These are phyloP conservation scores for Micractinium conductrix DNA, from an alignment of 139 green algal species.

Conservation along the genomic window DNA sequence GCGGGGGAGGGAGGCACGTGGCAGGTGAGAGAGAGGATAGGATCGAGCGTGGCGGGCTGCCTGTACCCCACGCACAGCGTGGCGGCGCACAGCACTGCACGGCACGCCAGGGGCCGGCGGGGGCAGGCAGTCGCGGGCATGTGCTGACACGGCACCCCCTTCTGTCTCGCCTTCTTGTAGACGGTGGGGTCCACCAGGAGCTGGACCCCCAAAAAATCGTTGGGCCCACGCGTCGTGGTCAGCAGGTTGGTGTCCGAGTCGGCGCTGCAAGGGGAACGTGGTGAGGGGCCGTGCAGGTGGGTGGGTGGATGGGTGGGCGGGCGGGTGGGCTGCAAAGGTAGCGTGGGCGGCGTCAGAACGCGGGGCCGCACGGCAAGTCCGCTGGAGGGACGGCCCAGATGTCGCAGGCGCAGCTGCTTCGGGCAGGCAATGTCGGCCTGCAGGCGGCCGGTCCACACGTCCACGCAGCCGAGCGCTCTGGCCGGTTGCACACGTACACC, in stretches of 20 bases:
- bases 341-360: neutral
- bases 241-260: slow-evolving; percentile 17
- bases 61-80: neutral
- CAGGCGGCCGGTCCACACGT: neutral
- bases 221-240: neutral
- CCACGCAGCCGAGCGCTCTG: neutral
- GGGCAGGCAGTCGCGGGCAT: too few species aligned
- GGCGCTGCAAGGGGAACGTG: neutral
- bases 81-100: too few species aligned
- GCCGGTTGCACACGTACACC: neutral
- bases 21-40: too few species aligned
- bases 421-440: too few species aligned
- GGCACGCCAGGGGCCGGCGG: too few species aligned
- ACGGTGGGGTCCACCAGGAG: slow-evolving; percentile 18
- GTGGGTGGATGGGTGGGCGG: neutral
- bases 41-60: too few species aligned
- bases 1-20: too few species aligned
- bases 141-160: too few species aligned
- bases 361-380: neutral
- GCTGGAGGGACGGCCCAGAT: neutral
- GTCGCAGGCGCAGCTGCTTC: neutral
- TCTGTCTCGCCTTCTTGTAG: neutral
- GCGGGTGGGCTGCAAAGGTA: neutral
- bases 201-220: slow-evolving; percentile 24
- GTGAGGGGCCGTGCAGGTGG: neutral